Conservation (phyloP, 2,329 filamentous ascomycete genomes). For the Davidsoniella australis region DNA sequence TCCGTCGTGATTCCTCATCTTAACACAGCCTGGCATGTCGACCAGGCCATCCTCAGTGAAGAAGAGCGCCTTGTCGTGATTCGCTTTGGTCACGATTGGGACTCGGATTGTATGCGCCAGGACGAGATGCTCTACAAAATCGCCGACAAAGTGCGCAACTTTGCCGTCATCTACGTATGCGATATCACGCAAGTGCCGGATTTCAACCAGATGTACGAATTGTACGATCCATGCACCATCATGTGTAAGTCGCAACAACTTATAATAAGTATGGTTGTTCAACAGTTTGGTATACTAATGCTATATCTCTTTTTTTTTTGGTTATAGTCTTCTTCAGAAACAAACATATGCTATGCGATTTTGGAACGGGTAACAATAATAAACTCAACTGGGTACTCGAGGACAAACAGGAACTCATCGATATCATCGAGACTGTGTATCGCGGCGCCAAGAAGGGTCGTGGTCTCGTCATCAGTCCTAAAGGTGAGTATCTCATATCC, state of each 20-base stretch:
- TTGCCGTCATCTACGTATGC: slow-evolving; percentile 82
- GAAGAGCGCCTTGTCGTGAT: slow-evolving; percentile 89
- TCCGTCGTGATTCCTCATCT: slow-evolving; percentile 88
- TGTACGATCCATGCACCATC: slow-evolving; percentile 82
- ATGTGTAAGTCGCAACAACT: slow-evolving; percentile 42
- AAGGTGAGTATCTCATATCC: slow-evolving; percentile 30
- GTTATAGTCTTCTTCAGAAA: slow-evolving; percentile 64
- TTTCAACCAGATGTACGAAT: slow-evolving; percentile 91
- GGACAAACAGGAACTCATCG: slow-evolving; percentile 96
- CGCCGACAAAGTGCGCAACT: slow-evolving; percentile 85
- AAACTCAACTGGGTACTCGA: slow-evolving; percentile 89
- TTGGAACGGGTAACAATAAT: slow-evolving; percentile 97
- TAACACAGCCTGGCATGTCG: slow-evolving; percentile 88
- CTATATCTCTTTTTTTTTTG: background rate
- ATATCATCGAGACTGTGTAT: slow-evolving; percentile 97
- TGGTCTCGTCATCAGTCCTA: slow-evolving; percentile 90
- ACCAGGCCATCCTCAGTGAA: slow-evolving; percentile 83
- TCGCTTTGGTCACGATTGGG: slow-evolving; percentile 76
- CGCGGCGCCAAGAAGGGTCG: slow-evolving; percentile 95
- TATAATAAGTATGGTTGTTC: background rate
- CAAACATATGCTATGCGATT: slow-evolving; percentile 98
- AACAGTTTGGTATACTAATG: background rate
- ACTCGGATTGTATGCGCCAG: slow-evolving; percentile 45
- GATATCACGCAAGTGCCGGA: slow-evolving; percentile 82
- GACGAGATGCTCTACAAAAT: slow-evolving; percentile 66